Base-by-base conservation (phyloP, 1,139 yeast genomes). In the Arxiozyma heterogenica region DNA sequence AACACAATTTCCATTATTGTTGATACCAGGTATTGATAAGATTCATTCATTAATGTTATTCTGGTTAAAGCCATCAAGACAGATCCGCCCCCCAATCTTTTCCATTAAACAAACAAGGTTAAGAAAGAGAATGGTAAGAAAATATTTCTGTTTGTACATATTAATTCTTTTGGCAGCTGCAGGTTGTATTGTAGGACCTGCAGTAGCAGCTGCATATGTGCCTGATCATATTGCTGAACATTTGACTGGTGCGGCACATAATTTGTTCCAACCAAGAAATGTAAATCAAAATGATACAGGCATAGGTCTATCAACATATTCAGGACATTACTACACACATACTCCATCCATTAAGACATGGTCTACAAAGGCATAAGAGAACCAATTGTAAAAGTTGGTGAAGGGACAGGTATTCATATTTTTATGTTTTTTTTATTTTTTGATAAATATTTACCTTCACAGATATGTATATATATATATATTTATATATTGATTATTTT, bases 41-140 rank as follows among this genome's bases (percentile, higher is more conserved):
- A 90, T 96, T 95, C 99, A 93, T 75, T 91, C 98, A 50, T 86
- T 91, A 74, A 84, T 93, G 93, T 80, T 93, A 75, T 93, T 93
- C 83, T 93, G 99, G 99, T 84, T 93, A 75, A 88, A 90, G 73
- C 98, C 98, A 59, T 85, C 95, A 58, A 86, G 95, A 76, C 96
- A 93, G 77, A 93, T 93, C 68, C 88, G 99, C 74, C 98, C 98
- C 62, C 98, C 98, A 64, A 93, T 93, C 70, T 94, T 89, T 76
- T 90, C 98, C 20, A 79, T 93, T 76, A 93, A 94, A 76, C 98
- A 94, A 76, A 93, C 95, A 61, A 86, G 90, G 76, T 84, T 94
- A 72, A 86, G 99, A 77, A 91, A 87, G 86, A 85, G 98, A 77
- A 93, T 93, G 96, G 96, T 94, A 50, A 84, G 89, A 75, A 90